Percentiles rank a stretch among this genome's conserved stretches.
These are phyloP conservation scores for Harringtonia aguacate DNA, from an alignment of 2,329 filamentous ascomycete genomes.

Conservation along the genomic window DNA sequence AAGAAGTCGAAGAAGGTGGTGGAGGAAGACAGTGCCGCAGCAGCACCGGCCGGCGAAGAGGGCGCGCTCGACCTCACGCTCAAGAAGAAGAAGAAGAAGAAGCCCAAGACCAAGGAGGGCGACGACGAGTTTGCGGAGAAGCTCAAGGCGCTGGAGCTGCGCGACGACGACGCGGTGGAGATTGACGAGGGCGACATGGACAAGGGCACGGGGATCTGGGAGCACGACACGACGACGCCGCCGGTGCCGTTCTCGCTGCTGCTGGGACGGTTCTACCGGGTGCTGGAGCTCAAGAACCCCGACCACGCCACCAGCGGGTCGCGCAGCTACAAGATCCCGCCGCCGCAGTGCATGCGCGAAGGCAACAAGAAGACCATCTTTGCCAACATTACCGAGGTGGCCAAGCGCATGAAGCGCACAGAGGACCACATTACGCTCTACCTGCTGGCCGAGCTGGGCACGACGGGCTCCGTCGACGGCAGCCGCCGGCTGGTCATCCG, in stretches of 20 bases:
- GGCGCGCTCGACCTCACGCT: conserved; percentile 40
- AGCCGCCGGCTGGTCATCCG: conserved; percentile 81
- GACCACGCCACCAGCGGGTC: conserved; percentile 81
- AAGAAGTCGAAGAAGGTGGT: conserved; percentile 36
- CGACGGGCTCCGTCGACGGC: conserved; percentile 89
- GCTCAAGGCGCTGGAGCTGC: conserved; percentile 50
- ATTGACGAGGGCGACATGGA: conserved; percentile 63
- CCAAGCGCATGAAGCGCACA: conserved; percentile 97
- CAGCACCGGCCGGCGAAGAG: conserved; percentile 50
- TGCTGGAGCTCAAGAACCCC: conserved; percentile 91
- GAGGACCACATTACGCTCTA: conserved; percentile 97
- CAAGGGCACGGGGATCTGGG: conserved; percentile 82
- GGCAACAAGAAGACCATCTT: conserved; percentile 99
- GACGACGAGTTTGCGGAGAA: conserved; percentile 52
- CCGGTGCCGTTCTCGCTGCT: conserved; percentile 77
- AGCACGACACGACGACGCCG: conserved; percentile 63
- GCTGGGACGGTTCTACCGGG: conserved; percentile 85
- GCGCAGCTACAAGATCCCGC: conserved; percentile 98
- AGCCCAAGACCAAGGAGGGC: conserved; percentile 20
- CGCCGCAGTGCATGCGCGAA: conserved; percentile 97
- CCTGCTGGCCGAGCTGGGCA: conserved; percentile 96
- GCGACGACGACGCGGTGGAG: conserved; percentile 50
- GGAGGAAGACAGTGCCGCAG: conserved; percentile 36
- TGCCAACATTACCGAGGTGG: conserved; percentile 97
- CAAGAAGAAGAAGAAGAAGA: conserved; percentile 79